Conservation (phyloP, 805 yeast species). For the Spathaspora passalidarum region DNA sequence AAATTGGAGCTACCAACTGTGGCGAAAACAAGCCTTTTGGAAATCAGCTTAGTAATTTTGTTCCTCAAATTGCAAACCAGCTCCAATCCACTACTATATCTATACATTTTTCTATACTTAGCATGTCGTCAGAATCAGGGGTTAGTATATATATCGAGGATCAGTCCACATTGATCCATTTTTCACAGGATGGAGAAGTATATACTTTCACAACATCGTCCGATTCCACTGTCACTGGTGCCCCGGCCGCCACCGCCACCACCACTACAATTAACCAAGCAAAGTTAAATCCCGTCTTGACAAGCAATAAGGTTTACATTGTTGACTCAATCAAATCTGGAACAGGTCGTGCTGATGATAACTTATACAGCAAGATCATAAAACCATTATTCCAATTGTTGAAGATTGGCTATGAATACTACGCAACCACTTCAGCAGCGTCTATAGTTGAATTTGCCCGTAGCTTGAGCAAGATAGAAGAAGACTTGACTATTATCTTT, state of each 20-base stretch:
- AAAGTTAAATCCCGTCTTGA: slow-evolving; percentile 2
- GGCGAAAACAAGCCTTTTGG: no score
- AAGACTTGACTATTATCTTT: slow-evolving; percentile 47
- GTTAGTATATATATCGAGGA: not conserved
- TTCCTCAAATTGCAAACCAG: no score
- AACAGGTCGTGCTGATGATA: slow-evolving; percentile 26
- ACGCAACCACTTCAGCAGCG: slow-evolving; percentile 39
- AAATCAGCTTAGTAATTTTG: no score
- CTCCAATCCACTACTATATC: not conserved
- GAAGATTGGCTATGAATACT: slow-evolving; percentile 33
- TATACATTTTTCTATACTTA: no score
- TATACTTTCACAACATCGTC: not conserved
- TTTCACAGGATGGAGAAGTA: not conserved
- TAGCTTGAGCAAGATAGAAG: slow-evolving; percentile 15
- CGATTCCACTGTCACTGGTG: not conserved
- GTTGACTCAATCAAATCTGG: slow-evolving; percentile 55
- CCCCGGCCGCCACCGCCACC: not conserved
- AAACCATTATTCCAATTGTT: slow-evolving; percentile 45
- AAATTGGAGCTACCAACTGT: no score
- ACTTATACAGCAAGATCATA: slow-evolving; percentile 43
- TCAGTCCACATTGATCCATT: not conserved
- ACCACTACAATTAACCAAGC: not conserved
- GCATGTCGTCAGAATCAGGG: not conserved
- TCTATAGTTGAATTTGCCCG: slow-evolving; percentile 42
- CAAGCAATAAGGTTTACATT: slow-evolving; percentile 19